Conservation (phyloP, 768 basidiomycete species). For the Termitomyces heimii region DNA sequence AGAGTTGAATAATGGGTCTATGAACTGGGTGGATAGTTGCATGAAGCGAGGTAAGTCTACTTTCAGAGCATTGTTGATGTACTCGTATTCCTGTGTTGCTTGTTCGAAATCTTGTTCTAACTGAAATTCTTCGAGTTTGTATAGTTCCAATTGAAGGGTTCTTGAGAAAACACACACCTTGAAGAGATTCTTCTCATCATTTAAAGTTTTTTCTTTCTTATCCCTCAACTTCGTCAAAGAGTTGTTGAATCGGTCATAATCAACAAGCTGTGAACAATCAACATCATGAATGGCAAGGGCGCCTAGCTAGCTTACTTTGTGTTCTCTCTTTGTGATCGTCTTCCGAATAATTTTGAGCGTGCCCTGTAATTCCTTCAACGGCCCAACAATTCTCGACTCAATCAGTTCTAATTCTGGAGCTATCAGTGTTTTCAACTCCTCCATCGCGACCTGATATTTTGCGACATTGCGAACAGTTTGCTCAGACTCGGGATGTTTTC, state of each 20-base stretch:
- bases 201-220: conserved; percentile 96
- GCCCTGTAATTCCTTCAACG: conserved; percentile 83
- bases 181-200: conserved; percentile 95
- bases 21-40: conserved; percentile 79
- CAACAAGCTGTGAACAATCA: conserved; percentile 51
- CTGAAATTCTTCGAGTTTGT: conserved; percentile 31
- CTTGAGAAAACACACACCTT: conserved; percentile 49
- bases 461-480: conserved; percentile 77
- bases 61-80: conserved; percentile 87
- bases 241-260: conserved; percentile 96
- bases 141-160: not conserved
- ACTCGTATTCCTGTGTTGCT: conserved; percentile 90
- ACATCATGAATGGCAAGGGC: not conserved
- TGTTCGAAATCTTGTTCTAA: conserved; percentile 95
- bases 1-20: conserved; percentile 96
- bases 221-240: conserved; percentile 92
- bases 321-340: conserved; percentile 93
- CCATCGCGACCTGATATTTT: conserved; percentile 66
- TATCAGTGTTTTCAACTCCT: conserved; percentile 74
- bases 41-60: conserved; percentile 93
- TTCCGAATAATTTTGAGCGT: conserved; percentile 89
- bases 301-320: conserved; percentile 62
- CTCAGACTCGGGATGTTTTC: conserved; percentile 71
- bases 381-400: conserved; percentile 76
- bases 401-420: conserved; percentile 93